These are phyloP conservation scores for Solanum virginianum DNA, from an alignment of 257 asterid genomes.

Conservation along the genomic window DNA sequence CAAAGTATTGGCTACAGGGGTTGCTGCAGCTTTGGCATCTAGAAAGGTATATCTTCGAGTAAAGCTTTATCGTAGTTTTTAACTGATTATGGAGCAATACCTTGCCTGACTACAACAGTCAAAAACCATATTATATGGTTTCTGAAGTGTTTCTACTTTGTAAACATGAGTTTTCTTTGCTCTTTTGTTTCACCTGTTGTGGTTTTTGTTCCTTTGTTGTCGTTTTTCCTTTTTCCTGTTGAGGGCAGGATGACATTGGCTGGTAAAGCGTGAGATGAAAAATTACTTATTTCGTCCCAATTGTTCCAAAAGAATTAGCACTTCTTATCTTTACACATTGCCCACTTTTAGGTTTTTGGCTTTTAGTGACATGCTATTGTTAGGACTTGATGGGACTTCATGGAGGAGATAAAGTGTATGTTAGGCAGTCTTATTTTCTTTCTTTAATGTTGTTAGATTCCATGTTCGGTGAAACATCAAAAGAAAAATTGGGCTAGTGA, in stretches of 20 bases:
- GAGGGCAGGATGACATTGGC: neutral
- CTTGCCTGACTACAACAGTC: neutral
- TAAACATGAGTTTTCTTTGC: neutral
- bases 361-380: neutral
- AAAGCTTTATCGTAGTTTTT: neutral
- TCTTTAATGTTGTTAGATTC: neutral
- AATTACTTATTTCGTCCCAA: neutral
- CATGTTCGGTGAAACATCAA: neutral
- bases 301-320: neutral
- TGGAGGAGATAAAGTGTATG: neutral
- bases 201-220: neutral
- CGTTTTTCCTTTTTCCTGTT: neutral
- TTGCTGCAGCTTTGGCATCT: conserved; percentile 93
- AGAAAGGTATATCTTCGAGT: conserved; percentile 54
- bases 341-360: neutral
- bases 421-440: neutral
- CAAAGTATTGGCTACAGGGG: conserved; percentile 96
- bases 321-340: neutral
- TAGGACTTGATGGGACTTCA: neutral
- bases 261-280: neutral
- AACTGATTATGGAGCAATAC: neutral
- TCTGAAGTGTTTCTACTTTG: neutral
- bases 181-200: neutral
- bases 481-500: neutral
- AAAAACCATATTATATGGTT: neutral